phyloP scores from a whole-genome alignment of 1,284 basidiomycete species.

The Somion occarium region DNA sequence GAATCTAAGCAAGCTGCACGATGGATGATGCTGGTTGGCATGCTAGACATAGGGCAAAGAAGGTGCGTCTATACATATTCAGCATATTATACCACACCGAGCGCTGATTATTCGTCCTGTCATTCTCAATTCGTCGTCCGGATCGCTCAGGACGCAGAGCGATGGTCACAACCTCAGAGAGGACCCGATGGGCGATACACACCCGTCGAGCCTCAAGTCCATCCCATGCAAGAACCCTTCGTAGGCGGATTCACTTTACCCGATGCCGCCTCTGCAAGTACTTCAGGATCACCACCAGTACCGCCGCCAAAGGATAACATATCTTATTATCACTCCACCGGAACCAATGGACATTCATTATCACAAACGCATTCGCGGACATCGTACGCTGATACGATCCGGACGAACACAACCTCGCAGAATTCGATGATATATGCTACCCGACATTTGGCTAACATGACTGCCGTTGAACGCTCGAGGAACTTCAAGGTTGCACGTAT shows the following conservation, averaged over 20 bases:
- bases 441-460: constrained; percentile 42
- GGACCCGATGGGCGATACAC: constrained; percentile 46
- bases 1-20: not conserved
- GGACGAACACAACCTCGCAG: not conserved
- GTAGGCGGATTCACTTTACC: constrained; percentile 44
- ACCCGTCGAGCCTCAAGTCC: constrained; percentile 46
- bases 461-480: constrained; percentile 60
- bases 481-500: constrained; percentile 53
- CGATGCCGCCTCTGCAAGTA: constrained; percentile 18
- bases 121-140: not conserved
- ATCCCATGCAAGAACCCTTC: constrained; percentile 53
- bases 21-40: constrained; percentile 75
- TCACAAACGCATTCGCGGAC: constrained; percentile 1
- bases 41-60: constrained; percentile 38
- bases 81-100: not conserved
- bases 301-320: constrained; percentile 34
- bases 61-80: constrained; percentile 14
- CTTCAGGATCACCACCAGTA: constrained; percentile 25
- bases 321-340: constrained; percentile 15
- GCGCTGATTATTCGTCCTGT: constrained; percentile 7
- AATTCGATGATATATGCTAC: constrained; percentile 17
- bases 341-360: constrained; percentile 15
- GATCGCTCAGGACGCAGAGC: constrained; percentile 40
- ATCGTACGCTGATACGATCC: not conserved
- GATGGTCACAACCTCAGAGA: constrained; percentile 36